Evolutionary conservation across 2,329 filamentous ascomycete species (phyloP).

Genomic region (Cercospora sojina): DNA sequence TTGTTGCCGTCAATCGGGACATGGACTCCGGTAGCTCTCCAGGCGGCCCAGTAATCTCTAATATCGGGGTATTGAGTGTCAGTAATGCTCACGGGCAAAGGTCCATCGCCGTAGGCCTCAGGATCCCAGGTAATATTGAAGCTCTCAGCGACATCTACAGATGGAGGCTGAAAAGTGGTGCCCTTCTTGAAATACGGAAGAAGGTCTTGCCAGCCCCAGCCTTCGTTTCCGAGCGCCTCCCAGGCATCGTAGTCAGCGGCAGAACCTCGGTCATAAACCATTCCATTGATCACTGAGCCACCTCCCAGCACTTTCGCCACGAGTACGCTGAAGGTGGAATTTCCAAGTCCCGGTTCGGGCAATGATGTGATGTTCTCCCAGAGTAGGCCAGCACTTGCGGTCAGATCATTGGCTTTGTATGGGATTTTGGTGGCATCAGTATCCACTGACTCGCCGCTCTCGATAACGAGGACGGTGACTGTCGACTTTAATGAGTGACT

Average conservation of each 20-base stretch:
- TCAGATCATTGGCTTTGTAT: constrained; percentile 20
- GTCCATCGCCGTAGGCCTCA: constrained; percentile 13
- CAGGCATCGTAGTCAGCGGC: constrained; percentile 44
- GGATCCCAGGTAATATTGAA: constrained; percentile 23
- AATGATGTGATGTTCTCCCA: constrained; percentile 15
- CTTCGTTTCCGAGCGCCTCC: constrained; percentile 31
- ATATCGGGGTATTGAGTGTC: background rate
- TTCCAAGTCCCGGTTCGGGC: constrained; percentile 25
- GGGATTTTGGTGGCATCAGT: constrained; percentile 16
- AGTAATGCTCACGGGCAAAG: background rate
- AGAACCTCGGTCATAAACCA: constrained; percentile 41
- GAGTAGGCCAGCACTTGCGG: constrained; percentile 10
- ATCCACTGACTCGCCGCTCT: constrained; percentile 31
- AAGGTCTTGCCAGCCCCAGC: constrained; percentile 25
- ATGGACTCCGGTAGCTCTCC: background rate
- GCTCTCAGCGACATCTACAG: constrained; percentile 21
- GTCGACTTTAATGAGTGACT: background rate
- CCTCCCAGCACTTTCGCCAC: constrained; percentile 39
- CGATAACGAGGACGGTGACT: constrained; percentile 36
- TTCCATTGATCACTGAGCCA: constrained; percentile 41
- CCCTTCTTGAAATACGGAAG: constrained; percentile 28
- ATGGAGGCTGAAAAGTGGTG: constrained; percentile 14
- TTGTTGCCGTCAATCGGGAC: constrained; percentile 2
- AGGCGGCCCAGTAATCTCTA: background rate
- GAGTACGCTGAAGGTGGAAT: constrained; percentile 24